Conservation (phyloP, 129 eudicot species). For the Solidago caesia region DNA sequence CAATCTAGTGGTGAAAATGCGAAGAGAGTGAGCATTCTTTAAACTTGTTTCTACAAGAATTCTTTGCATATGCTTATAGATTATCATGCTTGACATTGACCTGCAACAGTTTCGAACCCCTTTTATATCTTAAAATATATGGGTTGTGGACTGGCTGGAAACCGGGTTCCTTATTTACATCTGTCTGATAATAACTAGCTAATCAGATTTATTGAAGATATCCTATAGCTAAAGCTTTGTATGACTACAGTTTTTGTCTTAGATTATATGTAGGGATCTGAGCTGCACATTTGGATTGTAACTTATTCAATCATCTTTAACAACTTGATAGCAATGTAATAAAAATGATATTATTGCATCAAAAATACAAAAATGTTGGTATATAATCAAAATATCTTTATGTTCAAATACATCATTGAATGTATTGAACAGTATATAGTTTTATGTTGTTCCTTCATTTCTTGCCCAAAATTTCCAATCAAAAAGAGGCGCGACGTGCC, state of each 20-base stretch:
- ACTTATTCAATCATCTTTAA: no score
- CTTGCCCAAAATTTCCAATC: no score
- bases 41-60: constrained; percentile 11
- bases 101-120: background rate
- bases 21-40: constrained; percentile 42
- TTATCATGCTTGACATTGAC: background rate
- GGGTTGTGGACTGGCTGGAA: background rate
- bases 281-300: background rate
- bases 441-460: no score
- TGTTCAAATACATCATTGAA: no score
- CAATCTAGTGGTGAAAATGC: constrained; percentile 51
- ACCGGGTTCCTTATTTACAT: background rate
- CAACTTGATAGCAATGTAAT: no score
- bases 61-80: constrained; percentile 5
- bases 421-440: no score
- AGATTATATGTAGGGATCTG: background rate
- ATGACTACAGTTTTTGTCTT: background rate
- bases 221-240: constrained; percentile 1
- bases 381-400: no score
- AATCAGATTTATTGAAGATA: background rate
- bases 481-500: no score
- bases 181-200: background rate
- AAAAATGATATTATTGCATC: no score
- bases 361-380: no score
- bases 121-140: background rate